phyloP scores from a whole-genome alignment of 176 grass and related monocot genomes.

The Eleusine coracana region DNA sequence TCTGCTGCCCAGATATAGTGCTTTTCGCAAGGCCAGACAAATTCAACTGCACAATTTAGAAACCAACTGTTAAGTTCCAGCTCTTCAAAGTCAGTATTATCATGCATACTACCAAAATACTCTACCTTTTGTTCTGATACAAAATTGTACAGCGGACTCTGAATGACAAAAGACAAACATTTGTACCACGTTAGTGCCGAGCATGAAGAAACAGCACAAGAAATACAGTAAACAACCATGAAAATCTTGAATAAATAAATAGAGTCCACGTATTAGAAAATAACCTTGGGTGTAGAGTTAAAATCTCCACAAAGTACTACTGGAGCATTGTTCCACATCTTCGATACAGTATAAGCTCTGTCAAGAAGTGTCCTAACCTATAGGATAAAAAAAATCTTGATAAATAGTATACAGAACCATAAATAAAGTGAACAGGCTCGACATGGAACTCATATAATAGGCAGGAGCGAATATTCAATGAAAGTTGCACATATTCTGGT shows the following conservation, averaged over 20 bases:
- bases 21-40: constrained; percentile 60
- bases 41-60: constrained; percentile 67
- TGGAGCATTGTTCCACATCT: constrained; percentile 80
- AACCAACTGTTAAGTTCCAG: constrained; percentile 38
- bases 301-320: constrained; percentile 99
- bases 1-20: constrained; percentile 83
- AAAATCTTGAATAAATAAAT: constrained; percentile 18
- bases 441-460: background rate
- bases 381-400: constrained; percentile 34
- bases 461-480: background rate
- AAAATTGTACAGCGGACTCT: constrained; percentile 92
- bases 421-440: background rate
- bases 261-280: constrained; percentile 21
- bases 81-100: constrained; percentile 4
- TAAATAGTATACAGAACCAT: background rate
- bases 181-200: constrained; percentile 35
- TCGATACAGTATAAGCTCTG: constrained; percentile 72
- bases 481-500: background rate
- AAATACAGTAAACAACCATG: constrained; percentile 24
- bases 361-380: constrained; percentile 91
- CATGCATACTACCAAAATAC: constrained; percentile 23
- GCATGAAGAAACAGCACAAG: constrained; percentile 27
- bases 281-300: constrained; percentile 84
- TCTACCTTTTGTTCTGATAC: constrained; percentile 74
- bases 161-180: constrained; percentile 50